Percentiles rank a stretch among this genome's conserved stretches.
Conservation (phyloP, 306 rosid species). For the Purshia tridentata region DNA sequence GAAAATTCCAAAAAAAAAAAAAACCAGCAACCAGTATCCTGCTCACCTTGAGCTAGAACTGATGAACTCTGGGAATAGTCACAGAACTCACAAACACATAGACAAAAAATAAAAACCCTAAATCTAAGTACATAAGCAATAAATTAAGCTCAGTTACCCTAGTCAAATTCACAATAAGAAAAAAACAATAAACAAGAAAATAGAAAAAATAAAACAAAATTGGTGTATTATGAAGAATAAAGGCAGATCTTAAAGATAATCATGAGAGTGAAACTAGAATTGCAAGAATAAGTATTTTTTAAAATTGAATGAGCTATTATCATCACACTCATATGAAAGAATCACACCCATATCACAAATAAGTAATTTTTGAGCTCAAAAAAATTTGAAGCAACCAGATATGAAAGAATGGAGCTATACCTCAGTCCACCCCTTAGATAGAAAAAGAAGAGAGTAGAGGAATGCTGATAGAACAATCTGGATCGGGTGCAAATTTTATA, state of each 20-base stretch:
- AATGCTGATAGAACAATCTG: slow-evolving; percentile 5
- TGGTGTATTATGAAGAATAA: neutral
- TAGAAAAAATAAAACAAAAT: neutral
- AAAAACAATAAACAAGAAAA: neutral
- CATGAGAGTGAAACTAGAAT: neutral
- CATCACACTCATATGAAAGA: neutral
- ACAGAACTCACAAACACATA: neutral
- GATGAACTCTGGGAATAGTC: slow-evolving; percentile 9
- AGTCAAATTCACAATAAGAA: neutral
- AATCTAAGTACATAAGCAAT: neutral
- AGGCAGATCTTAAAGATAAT: slow-evolving; percentile 18
- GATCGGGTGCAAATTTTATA: neutral
- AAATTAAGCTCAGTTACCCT: neutral
- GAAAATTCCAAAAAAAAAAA: neutral
- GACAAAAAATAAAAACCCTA: neutral
- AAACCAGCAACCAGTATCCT: neutral
- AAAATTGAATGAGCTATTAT: neutral
- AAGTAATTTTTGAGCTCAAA: too few relatives aligned
- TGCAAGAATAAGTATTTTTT: neutral
- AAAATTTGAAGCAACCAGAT: neutral
- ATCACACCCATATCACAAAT: slow-evolving; percentile 12
- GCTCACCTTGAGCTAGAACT: neutral
- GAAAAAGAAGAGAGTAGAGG: neutral
- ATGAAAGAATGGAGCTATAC: neutral
- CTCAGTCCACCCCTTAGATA: slow-evolving; percentile 28